A percentile compares a stretch with the other conserved stretches of the same genome.
phyloP scores from a whole-genome alignment of 2,329 filamentous ascomycete genomes.

The Cercospora sp. region DNA sequence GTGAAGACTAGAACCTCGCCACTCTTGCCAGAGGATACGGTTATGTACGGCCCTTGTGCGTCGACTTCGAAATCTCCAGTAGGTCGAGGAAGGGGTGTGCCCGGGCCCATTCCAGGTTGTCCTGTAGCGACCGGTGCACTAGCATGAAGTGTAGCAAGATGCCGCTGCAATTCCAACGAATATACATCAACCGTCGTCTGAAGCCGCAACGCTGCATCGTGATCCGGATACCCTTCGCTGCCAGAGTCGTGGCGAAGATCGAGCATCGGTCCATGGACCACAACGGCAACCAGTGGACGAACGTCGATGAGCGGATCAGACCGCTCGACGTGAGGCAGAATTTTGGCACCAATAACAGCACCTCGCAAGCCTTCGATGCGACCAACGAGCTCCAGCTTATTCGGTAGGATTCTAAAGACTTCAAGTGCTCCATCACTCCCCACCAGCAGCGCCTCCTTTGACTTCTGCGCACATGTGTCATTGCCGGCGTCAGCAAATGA shows the following conservation, averaged over 20 bases:
- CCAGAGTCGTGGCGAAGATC: slow-evolving; percentile 42
- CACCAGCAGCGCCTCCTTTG: slow-evolving; percentile 68
- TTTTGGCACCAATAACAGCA: slow-evolving; percentile 76
- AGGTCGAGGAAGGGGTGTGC: slow-evolving; percentile 56
- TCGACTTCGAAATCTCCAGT: slow-evolving; percentile 72
- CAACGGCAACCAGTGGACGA: slow-evolving; percentile 74
- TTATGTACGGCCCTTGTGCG: slow-evolving; percentile 69
- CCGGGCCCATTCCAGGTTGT: slow-evolving; percentile 29
- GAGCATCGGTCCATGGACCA: slow-evolving; percentile 73
- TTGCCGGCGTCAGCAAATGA: slow-evolving; percentile 56
- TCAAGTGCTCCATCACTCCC: slow-evolving; percentile 80
- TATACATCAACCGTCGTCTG: slow-evolving; percentile 89
- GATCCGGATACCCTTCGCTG: slow-evolving; percentile 40
- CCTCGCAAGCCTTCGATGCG: slow-evolving; percentile 76
- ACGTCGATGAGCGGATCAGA: slow-evolving; percentile 53
- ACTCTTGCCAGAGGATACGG: slow-evolving; percentile 75
- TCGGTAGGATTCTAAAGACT: slow-evolving; percentile 70
- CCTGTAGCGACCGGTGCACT: slow-evolving; percentile 59
- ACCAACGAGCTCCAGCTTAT: slow-evolving; percentile 68
- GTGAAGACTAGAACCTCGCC: slow-evolving; percentile 81
- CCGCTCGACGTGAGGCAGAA: slow-evolving; percentile 67
- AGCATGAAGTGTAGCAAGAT: slow-evolving; percentile 71
- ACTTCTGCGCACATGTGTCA: slow-evolving; percentile 44
- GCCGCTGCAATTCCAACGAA: slow-evolving; percentile 73
- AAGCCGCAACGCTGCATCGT: slow-evolving; percentile 57